A percentile compares a stretch with the other conserved stretches of the same genome.
phyloP scores from a whole-genome alignment of 768 basidiomycete genomes.

The Mycena latifolia region DNA sequence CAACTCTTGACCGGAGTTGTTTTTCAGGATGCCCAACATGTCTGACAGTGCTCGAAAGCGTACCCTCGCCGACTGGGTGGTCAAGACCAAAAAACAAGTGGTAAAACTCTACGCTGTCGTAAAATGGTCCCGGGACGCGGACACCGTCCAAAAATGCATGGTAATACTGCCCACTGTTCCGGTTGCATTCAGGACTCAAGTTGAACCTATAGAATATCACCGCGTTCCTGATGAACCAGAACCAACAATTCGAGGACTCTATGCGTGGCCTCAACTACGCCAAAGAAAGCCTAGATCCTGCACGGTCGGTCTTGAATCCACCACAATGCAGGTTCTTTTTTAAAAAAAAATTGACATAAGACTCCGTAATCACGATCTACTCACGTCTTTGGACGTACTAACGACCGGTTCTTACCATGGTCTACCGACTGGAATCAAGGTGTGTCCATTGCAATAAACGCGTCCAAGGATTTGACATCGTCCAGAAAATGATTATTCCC shows the following conservation, averaged over 20 bases:
- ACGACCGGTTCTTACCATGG: conserved; percentile 89
- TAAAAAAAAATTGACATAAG: conserved; percentile 53
- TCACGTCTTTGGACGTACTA: conserved; percentile 91
- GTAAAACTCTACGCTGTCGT: conserved; percentile 89
- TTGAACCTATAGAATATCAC: conserved; percentile 76
- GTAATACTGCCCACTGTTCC: conserved; percentile 47
- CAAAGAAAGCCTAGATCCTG: conserved; percentile 78
- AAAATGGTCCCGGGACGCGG: conserved; percentile 90
- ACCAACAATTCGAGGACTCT: conserved; percentile 83
- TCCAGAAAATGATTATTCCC: conserved; percentile 80
- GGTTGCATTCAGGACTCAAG: conserved; percentile 15
- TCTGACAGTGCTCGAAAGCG: conserved; percentile 86
- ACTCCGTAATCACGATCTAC: conserved; percentile 92
- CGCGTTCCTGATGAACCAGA: conserved; percentile 88
- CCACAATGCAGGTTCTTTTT: conserved; percentile 13
- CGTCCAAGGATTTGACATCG: neutral
- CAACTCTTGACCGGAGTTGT: conserved; percentile 11
- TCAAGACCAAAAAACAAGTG: conserved; percentile 91
- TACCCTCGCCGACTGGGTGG: conserved; percentile 88
- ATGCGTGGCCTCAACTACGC: conserved; percentile 73
- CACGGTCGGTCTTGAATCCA: conserved; percentile 65
- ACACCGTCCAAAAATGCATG: conserved; percentile 90
- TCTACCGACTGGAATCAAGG: conserved; percentile 87
- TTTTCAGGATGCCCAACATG: conserved; percentile 79
- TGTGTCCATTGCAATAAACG: conserved; percentile 43